Base-by-base conservation (phyloP, 768 basidiomycete species). In the Termitomyces sp. region DNA sequence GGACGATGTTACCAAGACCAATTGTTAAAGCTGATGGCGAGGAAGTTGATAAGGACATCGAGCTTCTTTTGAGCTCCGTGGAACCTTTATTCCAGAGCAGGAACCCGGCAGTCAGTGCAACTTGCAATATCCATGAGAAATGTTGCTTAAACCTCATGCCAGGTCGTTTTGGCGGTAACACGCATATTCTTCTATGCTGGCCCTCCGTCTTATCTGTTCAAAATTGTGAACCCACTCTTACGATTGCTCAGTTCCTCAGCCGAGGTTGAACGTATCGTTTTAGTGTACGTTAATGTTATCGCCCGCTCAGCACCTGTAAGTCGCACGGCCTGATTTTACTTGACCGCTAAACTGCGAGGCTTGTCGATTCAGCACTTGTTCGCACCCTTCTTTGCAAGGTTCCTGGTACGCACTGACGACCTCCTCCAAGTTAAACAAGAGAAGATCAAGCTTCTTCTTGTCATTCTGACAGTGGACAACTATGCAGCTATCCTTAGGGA, bases 41-140 rank as follows among this genome's bases (percentile, higher is more conserved):
- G 61, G 88, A 93, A 48, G 69, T 91, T 12, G 96, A 98, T 70
- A 71, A 77, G 42, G 96, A 98, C 71, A 73, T 96, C 40, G 81
- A 86, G 60, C 77, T 98, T 49, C 79, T 96, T 9, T 72, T 97
- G 29, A 79, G 80, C 9, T 87, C 84, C 34, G 79, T 86, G 0
- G 87, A 91, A 64, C 90, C 92, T 8, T 76, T 97, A 11, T 86
- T 96, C 63, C 88, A 91, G 68, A 94, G 91, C 56, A 80, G 87
- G 59, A 98, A 97, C 72, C 87, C 95, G 14, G 92, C 95, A 5
- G 94, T 96, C 65, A 66, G 87, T 72, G 8, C n/a, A 42, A 1
- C 25, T 17, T 2, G 11, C 9, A 8, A 47, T 8, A n/a, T 14
- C 4, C 34, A 6, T 9, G 17, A n/a, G 6, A 15, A 20, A 43